Evolutionary conservation across 2,329 filamentous ascomycete genomes (phyloP), one percentile per base, ranked within the genome.

Genomic region (Arthrobotrys musiformis): DNA sequence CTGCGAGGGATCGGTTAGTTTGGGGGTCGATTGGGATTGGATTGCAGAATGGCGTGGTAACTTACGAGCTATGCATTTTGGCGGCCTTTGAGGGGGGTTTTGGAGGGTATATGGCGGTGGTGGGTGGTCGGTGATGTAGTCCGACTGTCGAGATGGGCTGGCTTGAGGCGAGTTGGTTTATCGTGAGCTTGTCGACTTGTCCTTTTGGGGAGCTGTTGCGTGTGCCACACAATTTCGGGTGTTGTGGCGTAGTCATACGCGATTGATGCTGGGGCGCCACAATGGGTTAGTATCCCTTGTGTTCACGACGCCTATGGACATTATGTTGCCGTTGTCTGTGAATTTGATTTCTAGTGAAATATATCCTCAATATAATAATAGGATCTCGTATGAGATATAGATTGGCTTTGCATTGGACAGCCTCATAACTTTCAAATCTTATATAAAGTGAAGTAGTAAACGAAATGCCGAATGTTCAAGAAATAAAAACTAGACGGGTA

Each of bases 1-100:
- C 91, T 89, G 17, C n/a, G n/a, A n/a, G n/a, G 8, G 1, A n/a
- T 30, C 15, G 6, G 30, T 62, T 40, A 52, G 52, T 61, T 33
- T 52, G 35, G 30, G n/a, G n/a, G 22, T 58, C 26, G 7, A 30
- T 24, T 2, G 5, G 40, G 17, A 52, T 52, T 62, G n/a, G 15
- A 26, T 26, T 6, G 17, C 15, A 52, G 17, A 8, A 13, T 15
- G n/a, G 11, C 4, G 24, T 6, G 4, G 17, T 7, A 24, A 33
- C 74, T 69, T 69, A 78, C 74, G 74, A 78, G 68, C 74, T 78
- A 67, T 78, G 74, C 74, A 78, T 78, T 62, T 69, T 77, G 70
- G 11, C 33, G 48, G 56, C 30, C 15, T 33, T 17, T 22, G 50
- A 50, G 40, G 40, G 26, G 28, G 28, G n/a, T n/a, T n/a, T n/a